These are phyloP conservation scores for Neonectria magnoliae DNA, from an alignment of 2,329 filamentous ascomycete genomes.

Conservation along the genomic window DNA sequence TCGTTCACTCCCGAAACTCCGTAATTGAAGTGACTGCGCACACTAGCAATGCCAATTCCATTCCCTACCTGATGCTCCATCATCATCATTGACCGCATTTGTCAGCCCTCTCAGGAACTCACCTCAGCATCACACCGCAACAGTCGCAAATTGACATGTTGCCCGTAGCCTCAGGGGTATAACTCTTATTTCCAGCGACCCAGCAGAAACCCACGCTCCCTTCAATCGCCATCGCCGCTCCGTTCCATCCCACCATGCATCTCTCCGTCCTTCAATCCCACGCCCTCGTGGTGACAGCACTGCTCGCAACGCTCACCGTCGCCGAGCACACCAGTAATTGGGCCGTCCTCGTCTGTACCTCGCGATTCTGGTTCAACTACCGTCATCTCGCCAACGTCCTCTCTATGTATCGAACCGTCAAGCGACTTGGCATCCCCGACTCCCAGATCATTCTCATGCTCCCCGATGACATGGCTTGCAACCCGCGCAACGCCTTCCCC, in stretches of 20 bases:
- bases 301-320: conserved; percentile 58
- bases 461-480: conserved; percentile 99
- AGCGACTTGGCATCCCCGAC: conserved; percentile 96
- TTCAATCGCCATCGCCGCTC: conserved; percentile 2
- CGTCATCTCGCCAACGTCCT: conserved; percentile 97
- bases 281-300: conserved; percentile 58
- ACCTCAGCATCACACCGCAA: conserved; percentile 22
- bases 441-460: conserved; percentile 99
- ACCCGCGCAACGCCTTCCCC: conserved; percentile 96
- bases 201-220: conserved; percentile 1
- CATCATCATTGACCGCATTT: conserved; percentile 34
- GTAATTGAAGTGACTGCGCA: background rate
- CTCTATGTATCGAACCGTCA: conserved; percentile 96
- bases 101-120: conserved; percentile 36
- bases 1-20: no score
- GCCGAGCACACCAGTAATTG: conserved; percentile 97
- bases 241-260: conserved; percentile 57
- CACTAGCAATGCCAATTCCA: background rate
- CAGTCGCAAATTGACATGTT: conserved; percentile 29
- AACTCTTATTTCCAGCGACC: conserved; percentile 12
- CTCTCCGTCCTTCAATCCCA: conserved; percentile 57
- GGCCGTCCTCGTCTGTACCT: conserved; percentile 98
- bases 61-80: conserved; percentile 9
- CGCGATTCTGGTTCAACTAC: conserved; percentile 99
- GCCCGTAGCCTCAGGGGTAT: conserved; percentile 24